Conservation (phyloP, 495 filamentous ascomycete species). For the Penicillium parvum region DNA sequence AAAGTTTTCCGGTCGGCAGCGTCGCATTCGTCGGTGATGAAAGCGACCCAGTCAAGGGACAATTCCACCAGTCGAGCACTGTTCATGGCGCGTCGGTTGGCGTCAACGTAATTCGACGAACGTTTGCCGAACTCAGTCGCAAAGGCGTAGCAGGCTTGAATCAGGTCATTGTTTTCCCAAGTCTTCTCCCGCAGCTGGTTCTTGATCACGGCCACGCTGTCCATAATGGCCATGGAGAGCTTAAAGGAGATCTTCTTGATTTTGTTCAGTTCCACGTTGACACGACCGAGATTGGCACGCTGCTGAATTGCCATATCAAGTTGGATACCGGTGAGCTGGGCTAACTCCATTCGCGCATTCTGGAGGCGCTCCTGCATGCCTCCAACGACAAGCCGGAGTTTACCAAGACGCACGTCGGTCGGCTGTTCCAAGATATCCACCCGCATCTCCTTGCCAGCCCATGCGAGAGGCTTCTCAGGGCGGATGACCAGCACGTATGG, state of each 20-base stretch:
- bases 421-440: slow-evolving; percentile 69
- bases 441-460: slow-evolving; percentile 75
- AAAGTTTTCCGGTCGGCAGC: slow-evolving; percentile 95
- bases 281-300: slow-evolving; percentile 85
- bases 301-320: slow-evolving; percentile 87
- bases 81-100: slow-evolving; percentile 90
- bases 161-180: slow-evolving; percentile 87
- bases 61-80: slow-evolving; percentile 90
- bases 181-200: slow-evolving; percentile 66
- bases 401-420: slow-evolving; percentile 79
- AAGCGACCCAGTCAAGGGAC: slow-evolving; percentile 93
- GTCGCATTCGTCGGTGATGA: slow-evolving; percentile 95
- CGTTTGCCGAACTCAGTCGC: slow-evolving; percentile 96
- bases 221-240: slow-evolving; percentile 98
- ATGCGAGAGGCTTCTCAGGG: slow-evolving; percentile 71
- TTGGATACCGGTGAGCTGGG: slow-evolving; percentile 70
- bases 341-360: slow-evolving; percentile 71
- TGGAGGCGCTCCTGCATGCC: slow-evolving; percentile 75
- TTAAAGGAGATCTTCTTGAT: slow-evolving; percentile 96
- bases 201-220: slow-evolving; percentile 89
- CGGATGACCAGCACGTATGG: slow-evolving; percentile 84
- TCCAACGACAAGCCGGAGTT: slow-evolving; percentile 85
- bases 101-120: slow-evolving; percentile 88
- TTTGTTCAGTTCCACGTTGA: slow-evolving; percentile 85
- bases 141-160: slow-evolving; percentile 98